Evolutionary conservation across 2,329 filamentous ascomycete species (phyloP).

Genomic region (Cryphonectria radicalis): DNA sequence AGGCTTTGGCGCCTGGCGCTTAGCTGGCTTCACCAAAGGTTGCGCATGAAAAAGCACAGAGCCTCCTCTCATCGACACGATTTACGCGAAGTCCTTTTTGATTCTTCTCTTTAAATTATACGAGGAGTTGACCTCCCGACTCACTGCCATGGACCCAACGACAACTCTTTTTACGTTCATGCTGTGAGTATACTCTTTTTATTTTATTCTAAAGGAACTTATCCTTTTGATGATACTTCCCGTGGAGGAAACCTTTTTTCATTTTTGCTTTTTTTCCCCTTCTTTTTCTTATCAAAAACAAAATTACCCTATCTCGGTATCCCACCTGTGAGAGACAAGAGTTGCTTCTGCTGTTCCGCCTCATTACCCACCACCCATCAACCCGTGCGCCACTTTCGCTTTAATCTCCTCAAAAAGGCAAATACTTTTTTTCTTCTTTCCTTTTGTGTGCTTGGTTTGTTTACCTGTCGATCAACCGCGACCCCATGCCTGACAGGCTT

Average conservation of each 20-base stretch:
- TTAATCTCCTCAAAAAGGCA: conserved; percentile 20
- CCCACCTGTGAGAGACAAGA: neutral
- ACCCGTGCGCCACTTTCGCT: conserved; percentile 7
- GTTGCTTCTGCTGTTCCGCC: conserved; percentile 21
- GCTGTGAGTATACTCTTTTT: no score
- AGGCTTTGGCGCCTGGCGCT: conserved; percentile 22
- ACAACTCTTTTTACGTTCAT: conserved; percentile 72
- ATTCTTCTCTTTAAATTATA: conserved; percentile 5
- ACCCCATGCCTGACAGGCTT: conserved; percentile 17
- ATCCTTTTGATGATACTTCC: conserved; percentile 30
- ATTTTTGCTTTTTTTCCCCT: conserved; percentile 24
- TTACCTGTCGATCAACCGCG: neutral
- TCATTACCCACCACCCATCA: neutral
- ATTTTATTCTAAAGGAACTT: no score
- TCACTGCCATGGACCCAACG: conserved; percentile 57
- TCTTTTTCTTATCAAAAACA: neutral
- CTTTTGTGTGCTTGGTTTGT: conserved; percentile 6
- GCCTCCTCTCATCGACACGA: conserved; percentile 6
- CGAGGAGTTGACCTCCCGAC: conserved; percentile 32
- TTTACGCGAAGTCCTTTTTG: neutral
- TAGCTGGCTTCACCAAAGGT: conserved; percentile 14
- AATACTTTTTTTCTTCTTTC: conserved; percentile 19
- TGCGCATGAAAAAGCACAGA: neutral
- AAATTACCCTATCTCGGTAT: conserved; percentile 19
- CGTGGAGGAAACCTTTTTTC: conserved; percentile 26